Evolutionary conservation across 2,329 filamentous ascomycete genomes (phyloP).

Genomic region (Colletotrichum nymphaeae): DNA sequence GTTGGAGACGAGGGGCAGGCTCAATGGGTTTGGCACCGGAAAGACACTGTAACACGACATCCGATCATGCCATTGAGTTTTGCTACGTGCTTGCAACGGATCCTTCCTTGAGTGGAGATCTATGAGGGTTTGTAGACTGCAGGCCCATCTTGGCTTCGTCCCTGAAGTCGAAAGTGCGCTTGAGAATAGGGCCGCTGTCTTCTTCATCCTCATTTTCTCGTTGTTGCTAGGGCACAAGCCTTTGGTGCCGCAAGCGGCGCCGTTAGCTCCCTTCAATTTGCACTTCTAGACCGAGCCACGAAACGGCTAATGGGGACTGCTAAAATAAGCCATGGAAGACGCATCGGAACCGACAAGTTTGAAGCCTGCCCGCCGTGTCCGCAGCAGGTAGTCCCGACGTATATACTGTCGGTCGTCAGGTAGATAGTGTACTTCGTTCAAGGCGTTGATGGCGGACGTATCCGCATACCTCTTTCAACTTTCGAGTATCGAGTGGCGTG

Average conservation of each 20-base stretch:
- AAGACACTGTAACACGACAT: neutral
- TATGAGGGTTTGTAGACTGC: neutral
- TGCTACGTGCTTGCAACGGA: neutral
- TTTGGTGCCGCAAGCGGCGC: neutral
- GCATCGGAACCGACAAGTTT: neutral
- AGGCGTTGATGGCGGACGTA: neutral
- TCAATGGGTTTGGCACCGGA: neutral
- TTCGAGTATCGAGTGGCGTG: neutral
- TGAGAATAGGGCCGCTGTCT: neutral
- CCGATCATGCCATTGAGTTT: neutral
- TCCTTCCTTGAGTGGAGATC: neutral
- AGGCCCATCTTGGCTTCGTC: neutral
- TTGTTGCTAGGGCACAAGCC: neutral
- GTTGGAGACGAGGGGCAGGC: neutral
- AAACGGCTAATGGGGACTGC: neutral
- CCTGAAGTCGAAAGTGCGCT: neutral
- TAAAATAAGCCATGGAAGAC: conserved; percentile 14
- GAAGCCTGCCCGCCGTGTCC: neutral
- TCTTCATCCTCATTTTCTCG: neutral
- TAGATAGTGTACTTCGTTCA: no score
- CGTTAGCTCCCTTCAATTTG: conserved; percentile 13
- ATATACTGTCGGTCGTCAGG: no score
- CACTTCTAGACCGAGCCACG: conserved; percentile 1
- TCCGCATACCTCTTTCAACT: no score
- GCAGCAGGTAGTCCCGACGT: neutral